Percentiles rank a stretch among this genome's conserved stretches.
phyloP scores from a whole-genome alignment of 129 eudicot species.

The Lonicera japonica region DNA sequence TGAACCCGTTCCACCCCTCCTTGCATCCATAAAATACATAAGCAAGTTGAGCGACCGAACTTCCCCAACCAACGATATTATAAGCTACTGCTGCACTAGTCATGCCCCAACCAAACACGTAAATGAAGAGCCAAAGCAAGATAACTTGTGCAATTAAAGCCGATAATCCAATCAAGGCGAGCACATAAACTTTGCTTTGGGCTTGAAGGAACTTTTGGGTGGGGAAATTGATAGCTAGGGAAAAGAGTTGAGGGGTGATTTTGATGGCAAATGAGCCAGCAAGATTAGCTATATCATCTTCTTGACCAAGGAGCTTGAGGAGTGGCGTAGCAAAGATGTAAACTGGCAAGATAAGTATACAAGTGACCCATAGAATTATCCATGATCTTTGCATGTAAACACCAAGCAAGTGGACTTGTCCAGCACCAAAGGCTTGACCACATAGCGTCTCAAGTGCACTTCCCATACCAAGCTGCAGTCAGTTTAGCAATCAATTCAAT shows the following conservation, averaged over 20 bases:
- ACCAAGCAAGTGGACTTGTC: conserved; percentile 53
- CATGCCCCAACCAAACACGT: conserved; percentile 41
- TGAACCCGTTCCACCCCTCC: conserved; percentile 59
- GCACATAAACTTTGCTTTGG: conserved; percentile 53
- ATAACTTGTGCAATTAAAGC: conserved; percentile 23
- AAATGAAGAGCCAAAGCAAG: conserved; percentile 40
- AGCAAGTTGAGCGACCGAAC: conserved; percentile 32
- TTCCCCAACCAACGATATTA: conserved; percentile 38
- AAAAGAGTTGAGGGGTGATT: conserved; percentile 48
- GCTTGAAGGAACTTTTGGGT: conserved; percentile 62
- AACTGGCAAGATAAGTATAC: conserved; percentile 34
- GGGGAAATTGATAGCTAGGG: conserved; percentile 49
- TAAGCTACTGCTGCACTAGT: conserved; percentile 43
- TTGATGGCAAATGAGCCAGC: conserved; percentile 40
- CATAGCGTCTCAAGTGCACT: conserved; percentile 70
- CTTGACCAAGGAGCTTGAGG: conserved; percentile 47
- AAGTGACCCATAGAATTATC: conserved; percentile 37
- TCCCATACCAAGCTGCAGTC: conserved; percentile 68
- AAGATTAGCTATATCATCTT: conserved; percentile 37
- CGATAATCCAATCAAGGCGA: conserved; percentile 39
- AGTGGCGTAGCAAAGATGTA: conserved; percentile 54
- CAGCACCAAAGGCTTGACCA: conserved; percentile 68
- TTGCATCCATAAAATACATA: conserved; percentile 52
- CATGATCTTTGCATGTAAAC: conserved; percentile 65
- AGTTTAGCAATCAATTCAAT: neutral